Conservation (phyloP, 2,329 filamentous ascomycete species). For the Hypomyces rosellus region DNA sequence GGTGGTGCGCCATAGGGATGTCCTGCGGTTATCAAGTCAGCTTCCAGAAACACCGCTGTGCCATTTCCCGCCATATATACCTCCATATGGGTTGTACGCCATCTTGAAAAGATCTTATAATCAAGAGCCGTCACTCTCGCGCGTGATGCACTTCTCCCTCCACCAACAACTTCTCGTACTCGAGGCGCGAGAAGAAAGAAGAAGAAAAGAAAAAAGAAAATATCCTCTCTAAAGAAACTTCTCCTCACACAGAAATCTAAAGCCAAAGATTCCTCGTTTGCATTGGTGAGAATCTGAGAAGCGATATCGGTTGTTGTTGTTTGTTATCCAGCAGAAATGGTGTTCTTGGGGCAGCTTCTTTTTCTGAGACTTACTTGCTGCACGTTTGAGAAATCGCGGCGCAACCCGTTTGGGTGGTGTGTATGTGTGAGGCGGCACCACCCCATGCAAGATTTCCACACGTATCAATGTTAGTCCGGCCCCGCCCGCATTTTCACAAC, state of each 20-base stretch:
- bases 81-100: constrained; percentile 58
- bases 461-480: constrained; percentile 27
- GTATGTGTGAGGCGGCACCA: not conserved
- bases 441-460: not conserved
- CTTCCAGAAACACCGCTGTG: constrained; percentile 6
- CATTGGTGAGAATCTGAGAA: not conserved
- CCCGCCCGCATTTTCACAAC: constrained; percentile 6
- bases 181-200: not conserved
- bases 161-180: not conserved
- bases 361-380: not conserved
- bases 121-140: not conserved
- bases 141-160: not conserved
- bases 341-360: not conserved
- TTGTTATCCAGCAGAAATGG: not conserved
- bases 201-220: not conserved
- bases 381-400: constrained; percentile 6
- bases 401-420: not conserved
- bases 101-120: constrained; percentile 27
- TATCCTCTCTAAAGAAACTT: not conserved
- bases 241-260: not conserved
- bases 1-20: constrained; percentile 66
- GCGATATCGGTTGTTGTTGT: not conserved
- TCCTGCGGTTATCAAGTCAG: constrained; percentile 5
- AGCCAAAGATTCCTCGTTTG: constrained; percentile 5
- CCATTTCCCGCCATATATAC: constrained; percentile 25